Base-by-base conservation (phyloP, 1,139 yeast species). In the Magnusiomyces fungicola region DNA sequence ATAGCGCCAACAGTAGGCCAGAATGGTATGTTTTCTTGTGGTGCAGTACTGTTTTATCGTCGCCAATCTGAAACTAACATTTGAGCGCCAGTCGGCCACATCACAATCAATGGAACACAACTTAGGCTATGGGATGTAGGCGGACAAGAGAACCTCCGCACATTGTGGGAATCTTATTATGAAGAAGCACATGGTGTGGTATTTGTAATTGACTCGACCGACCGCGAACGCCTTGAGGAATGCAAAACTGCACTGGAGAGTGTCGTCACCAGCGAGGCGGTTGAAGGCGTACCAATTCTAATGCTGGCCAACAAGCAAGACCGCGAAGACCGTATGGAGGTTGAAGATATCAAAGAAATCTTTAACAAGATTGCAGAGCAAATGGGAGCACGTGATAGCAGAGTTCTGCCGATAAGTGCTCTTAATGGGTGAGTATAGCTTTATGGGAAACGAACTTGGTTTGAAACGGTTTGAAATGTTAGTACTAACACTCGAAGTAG, bases 281-380 rank as follows among this genome's bases (percentile, higher is more conserved):
- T 75, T 18, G 85, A 80, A 54, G 90, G 92, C 42, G 83, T 89
- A 14, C 98, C 97, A 0, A 80, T 92, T 7, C 71, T 92, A 49
- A 89, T 92, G 96, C 73, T 92, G 63, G 97, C 97, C 9, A 92
- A 92, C 66, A 92, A 92, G 66, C 97, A 89, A 69, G 98, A 92
- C 67, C 72, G 85, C 51, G 89, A 87, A 44, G 89, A 83, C 48
- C 84, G 88, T 58, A 72, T 90, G 69, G 96, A 81, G 61, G 80
- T 83, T 58, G 78, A 79, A 69, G 80, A 84, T 69, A 75, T 92
- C 65, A 80, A 90, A 74, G 75, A 94, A 76, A 67, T 90, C 61
- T 74, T 92, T 75, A 79, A 90, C 72, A 72, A 81, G 65, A 76
- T 84, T 62, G 83, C 97, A 52, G 78, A 85, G 73, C 78, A 83